phyloP scores from a whole-genome alignment of 768 basidiomycete genomes.

The Amanita molliuscula region DNA sequence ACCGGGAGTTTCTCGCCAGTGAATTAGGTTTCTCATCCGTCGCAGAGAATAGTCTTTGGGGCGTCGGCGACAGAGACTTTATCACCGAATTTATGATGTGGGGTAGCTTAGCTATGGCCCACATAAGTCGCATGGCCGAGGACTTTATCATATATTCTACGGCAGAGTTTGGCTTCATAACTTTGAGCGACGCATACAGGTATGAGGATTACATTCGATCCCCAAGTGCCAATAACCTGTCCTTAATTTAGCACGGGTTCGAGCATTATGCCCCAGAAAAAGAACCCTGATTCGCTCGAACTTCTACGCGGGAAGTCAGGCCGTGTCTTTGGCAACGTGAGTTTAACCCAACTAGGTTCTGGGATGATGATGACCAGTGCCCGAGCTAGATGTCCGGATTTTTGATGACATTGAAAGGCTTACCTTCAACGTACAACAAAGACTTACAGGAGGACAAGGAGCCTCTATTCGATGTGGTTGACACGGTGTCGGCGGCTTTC shows the following conservation, averaged over 20 bases:
- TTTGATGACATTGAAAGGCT: constrained; percentile 92
- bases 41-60: constrained; percentile 95
- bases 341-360: constrained; percentile 12
- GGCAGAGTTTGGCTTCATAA: constrained; percentile 94
- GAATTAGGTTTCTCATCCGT: constrained; percentile 85
- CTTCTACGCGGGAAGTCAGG: constrained; percentile 93
- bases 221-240: neutral
- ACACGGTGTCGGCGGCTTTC: constrained; percentile 80
- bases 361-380: constrained; percentile 4
- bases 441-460: constrained; percentile 99
- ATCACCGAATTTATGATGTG: constrained; percentile 97
- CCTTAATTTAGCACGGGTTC: constrained; percentile 72
- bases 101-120: constrained; percentile 85
- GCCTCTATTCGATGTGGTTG: constrained; percentile 88
- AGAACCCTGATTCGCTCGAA: constrained; percentile 96
- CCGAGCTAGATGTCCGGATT: constrained; percentile 88
- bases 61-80: constrained; percentile 95
- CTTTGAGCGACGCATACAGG: constrained; percentile 97
- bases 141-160: constrained; percentile 96
- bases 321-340: constrained; percentile 84
- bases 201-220: constrained; percentile 18
- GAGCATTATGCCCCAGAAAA: constrained; percentile 99
- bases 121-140: constrained; percentile 91
- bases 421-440: constrained; percentile 99
- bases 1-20: constrained; percentile 83